Evolutionary conservation across 345 rosid genomes (phyloP).

Genomic region (Arabis hirsuta): DNA sequence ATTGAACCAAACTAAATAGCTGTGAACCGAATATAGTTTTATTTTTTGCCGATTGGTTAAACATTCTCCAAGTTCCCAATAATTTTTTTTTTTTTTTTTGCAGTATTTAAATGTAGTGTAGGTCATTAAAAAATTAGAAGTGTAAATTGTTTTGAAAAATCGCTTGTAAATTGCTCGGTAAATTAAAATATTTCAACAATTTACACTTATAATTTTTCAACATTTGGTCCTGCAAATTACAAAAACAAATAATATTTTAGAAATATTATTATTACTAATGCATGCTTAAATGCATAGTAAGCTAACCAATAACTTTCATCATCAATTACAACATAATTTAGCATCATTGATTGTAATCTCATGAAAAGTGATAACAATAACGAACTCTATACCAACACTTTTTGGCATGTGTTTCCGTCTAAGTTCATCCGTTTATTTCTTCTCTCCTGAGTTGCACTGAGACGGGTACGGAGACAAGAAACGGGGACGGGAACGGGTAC

Average conservation of each 20-base stretch:
- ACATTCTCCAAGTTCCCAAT: too few species aligned
- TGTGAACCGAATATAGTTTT: too few species aligned
- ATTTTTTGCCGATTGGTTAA: too few species aligned
- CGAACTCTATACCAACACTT: constrained; percentile 75
- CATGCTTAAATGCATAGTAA: neutral
- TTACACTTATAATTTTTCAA: constrained; percentile 88
- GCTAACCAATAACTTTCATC: constrained; percentile 57
- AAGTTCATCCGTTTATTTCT: constrained; percentile 65
- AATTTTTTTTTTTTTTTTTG: too few species aligned
- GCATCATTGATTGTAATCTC: constrained; percentile 88
- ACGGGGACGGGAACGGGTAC: too few species aligned
- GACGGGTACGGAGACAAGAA: too few species aligned
- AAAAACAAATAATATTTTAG: constrained; percentile 15
- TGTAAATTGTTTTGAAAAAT: too few species aligned
- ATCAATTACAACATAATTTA: constrained; percentile 89
- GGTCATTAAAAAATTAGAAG: too few species aligned
- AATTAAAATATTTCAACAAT: constrained; percentile 43
- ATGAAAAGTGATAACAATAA: constrained; percentile 72
- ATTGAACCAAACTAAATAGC: too few species aligned
- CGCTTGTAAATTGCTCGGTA: too few species aligned
- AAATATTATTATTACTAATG: constrained; percentile 4
- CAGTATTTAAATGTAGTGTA: too few species aligned
- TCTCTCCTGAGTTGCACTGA: too few species aligned
- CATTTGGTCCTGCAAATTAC: constrained; percentile 73
- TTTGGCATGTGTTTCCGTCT: constrained; percentile 74